Evolutionary conservation across 176 grass and related monocot genomes (phyloP), one percentile per base, ranked within the genome.

Genomic region (Pontederia crassipes): DNA sequence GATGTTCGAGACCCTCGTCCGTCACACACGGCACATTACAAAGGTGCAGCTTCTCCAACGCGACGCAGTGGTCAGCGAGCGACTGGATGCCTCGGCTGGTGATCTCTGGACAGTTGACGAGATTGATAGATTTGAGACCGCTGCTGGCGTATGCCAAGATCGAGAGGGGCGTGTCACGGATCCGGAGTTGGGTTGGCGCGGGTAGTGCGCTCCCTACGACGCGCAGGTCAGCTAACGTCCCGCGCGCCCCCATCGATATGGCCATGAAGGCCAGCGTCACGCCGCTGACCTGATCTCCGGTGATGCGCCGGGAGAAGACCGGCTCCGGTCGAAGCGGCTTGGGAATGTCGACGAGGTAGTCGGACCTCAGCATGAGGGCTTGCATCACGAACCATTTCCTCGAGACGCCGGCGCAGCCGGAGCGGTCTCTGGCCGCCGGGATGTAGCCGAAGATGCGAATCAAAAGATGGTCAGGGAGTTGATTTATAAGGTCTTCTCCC

Each of bases 11-110:
- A 9, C 52, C 52, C 3, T 18, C 27, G 66, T 68, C 66, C 15
- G 66, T 68, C 28, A 68, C 45, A 9, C 15, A 45, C 10, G 16
- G 7, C 3, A 52, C 49, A 15, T 20, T 35, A 1, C 14, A 7
- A 1, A 68, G 66, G 14, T 55, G 15, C 14, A 68, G 52, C 24
- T 55, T 68, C 28, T 46, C 52, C 3, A 68, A 35, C 28, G 51
- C 29, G 51, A 4, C 9, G 52, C 52, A 56, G 52, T 46, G 4
- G 3, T 51, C 50, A 8, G 55, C 15, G 6, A 40, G 32, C 0
- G 28, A 13, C 9, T n/a, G 27, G 15, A 68, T 18, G 16, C 66
- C 50, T 18, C 12, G 14, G 32, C 45, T 15, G 24, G 28, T 51
- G 1, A 68, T 35, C 1, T 46, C 20, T 10, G 17, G 16, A 29